Conservation (phyloP, 495 filamentous ascomycete species). For the Neurospora sp. region DNA sequence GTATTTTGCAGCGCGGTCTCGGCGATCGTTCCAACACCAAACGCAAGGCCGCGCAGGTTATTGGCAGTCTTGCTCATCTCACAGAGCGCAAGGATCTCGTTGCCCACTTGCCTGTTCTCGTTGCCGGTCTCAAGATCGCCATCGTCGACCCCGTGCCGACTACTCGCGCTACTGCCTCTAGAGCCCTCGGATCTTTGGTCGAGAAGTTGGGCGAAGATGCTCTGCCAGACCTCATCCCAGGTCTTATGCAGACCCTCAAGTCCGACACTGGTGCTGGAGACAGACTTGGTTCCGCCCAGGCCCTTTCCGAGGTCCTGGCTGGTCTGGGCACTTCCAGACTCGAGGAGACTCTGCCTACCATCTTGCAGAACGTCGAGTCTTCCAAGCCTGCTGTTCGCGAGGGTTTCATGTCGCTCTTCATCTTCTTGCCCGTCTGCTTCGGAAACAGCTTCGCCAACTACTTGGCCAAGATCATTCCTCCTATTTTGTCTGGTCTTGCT, state of each 20-base stretch:
- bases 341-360: conserved; percentile 93
- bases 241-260: conserved; percentile 93
- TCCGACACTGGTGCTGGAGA: conserved; percentile 95
- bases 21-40: conserved; percentile 88
- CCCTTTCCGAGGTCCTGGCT: conserved; percentile 91
- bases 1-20: conserved; percentile 88
- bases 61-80: conserved; percentile 91
- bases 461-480: conserved; percentile 89
- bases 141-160: conserved; percentile 93
- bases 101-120: conserved; percentile 81
- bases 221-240: conserved; percentile 91
- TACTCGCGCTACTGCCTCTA: conserved; percentile 93
- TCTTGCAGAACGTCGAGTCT: conserved; percentile 90
- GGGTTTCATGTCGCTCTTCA: conserved; percentile 99
- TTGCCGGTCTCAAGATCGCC: conserved; percentile 79
- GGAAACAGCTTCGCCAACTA: conserved; percentile 97
- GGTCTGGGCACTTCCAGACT: conserved; percentile 84
- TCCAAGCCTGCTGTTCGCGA: conserved; percentile 84
- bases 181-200: conserved; percentile 86
- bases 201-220: conserved; percentile 98
- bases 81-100: conserved; percentile 93
- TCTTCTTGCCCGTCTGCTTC: conserved; percentile 97
- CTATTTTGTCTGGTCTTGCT: conserved; percentile 86
- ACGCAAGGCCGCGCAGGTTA: conserved; percentile 90
- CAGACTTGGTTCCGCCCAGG: conserved; percentile 89